Evolutionary conservation across 495 filamentous ascomycete genomes (phyloP).

Genomic region (Acidiella bohemica): DNA sequence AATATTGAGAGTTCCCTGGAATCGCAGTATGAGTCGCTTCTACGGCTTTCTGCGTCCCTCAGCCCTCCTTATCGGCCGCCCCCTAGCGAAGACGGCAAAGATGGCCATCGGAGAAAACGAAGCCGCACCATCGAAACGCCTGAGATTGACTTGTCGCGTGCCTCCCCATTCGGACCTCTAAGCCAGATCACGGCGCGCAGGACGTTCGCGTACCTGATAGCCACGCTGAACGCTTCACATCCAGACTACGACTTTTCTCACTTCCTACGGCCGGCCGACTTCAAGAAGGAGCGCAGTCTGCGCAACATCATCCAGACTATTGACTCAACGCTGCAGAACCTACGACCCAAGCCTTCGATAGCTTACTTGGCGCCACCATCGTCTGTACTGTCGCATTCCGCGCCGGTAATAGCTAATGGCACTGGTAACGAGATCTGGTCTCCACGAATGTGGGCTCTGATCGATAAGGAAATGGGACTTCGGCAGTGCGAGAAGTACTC

Average conservation of each 20-base stretch:
- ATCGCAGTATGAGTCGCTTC: conserved; percentile 71
- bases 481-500: conserved; percentile 73
- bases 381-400: conserved; percentile 15
- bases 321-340: conserved; percentile 70
- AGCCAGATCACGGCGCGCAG: conserved; percentile 75
- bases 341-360: conserved; percentile 45
- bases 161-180: conserved; percentile 81
- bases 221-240: conserved; percentile 93
- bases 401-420: conserved; percentile 23
- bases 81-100: conserved; percentile 5
- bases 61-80: conserved; percentile 49
- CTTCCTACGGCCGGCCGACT: conserved; percentile 73
- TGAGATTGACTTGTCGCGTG: conserved; percentile 57
- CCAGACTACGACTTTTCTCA: conserved; percentile 97
- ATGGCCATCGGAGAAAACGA: conserved; percentile 5
- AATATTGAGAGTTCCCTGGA: conserved; percentile 81
- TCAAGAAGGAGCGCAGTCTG: conserved; percentile 62
- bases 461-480: conserved; percentile 85
- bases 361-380: conserved; percentile 16
- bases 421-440: conserved; percentile 47
- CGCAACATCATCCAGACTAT: conserved; percentile 68
- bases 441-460: conserved; percentile 73
- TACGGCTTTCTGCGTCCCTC: conserved; percentile 67
- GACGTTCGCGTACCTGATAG: conserved; percentile 90
- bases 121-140: conserved; percentile 18